Conservation (phyloP, 1,284 basidiomycete genomes). For the Gomphus bonarii region DNA sequence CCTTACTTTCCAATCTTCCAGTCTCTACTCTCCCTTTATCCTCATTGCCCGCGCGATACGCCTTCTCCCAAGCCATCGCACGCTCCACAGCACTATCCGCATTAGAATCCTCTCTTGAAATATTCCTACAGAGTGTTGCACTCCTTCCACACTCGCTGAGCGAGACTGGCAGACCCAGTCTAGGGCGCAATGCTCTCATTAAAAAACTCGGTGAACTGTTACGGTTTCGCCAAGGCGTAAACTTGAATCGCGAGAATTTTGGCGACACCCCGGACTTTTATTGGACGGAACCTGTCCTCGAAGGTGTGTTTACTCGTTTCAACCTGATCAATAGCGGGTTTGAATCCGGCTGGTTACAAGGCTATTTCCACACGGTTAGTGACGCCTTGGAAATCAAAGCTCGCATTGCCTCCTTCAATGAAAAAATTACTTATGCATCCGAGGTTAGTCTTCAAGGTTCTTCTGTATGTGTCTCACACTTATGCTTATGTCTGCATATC, state of each 20-base stretch:
- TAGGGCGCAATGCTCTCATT: slow-evolving; percentile 69
- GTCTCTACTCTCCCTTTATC: slow-evolving; percentile 37
- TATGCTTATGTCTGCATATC: not conserved
- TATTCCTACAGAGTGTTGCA: slow-evolving; percentile 74
- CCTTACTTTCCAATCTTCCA: slow-evolving; percentile 26
- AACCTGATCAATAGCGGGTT: not conserved
- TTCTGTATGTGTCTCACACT: slow-evolving; percentile 11
- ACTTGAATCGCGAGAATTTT: slow-evolving; percentile 81
- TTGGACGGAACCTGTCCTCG: slow-evolving; percentile 83
- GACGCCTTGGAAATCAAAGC: slow-evolving; percentile 74
- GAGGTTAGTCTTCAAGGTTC: slow-evolving; percentile 51
- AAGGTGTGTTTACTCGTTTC: slow-evolving; percentile 37
- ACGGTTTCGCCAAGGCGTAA: slow-evolving; percentile 81
- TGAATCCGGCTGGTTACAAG: slow-evolving; percentile 27
- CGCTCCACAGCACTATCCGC: slow-evolving; percentile 79
- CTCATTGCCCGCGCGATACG: slow-evolving; percentile 75
- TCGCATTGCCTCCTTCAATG: slow-evolving; percentile 73
- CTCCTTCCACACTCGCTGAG: slow-evolving; percentile 65
- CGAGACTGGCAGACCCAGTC: slow-evolving; percentile 70
- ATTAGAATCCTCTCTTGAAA: slow-evolving; percentile 72
- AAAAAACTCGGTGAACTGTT: slow-evolving; percentile 83
- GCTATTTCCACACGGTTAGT: slow-evolving; percentile 76
- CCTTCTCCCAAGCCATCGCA: slow-evolving; percentile 82
- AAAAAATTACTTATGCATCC: slow-evolving; percentile 88
- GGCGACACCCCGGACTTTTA: slow-evolving; percentile 86